Base-by-base conservation (phyloP, 805 yeast species). In the Pichia phayaonensis region DNA sequence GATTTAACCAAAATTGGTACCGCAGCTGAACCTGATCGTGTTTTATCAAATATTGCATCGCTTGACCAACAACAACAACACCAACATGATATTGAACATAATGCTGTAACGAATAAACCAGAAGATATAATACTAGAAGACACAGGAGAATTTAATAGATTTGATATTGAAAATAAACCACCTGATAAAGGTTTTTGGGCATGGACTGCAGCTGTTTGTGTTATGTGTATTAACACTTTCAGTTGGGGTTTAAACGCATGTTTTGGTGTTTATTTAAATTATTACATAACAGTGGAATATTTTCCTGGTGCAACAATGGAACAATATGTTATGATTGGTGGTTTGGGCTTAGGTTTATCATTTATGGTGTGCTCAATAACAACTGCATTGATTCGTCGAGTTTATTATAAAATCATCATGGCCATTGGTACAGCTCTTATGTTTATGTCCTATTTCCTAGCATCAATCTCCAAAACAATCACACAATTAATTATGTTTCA, bases 311-410 rank as follows among this genome's bases (percentile, higher is more conserved):
- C 83, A 0, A 64, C 73, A 12, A 67, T 71, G 54, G 73, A 72
- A 40, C 79, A 77, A 48, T 81, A 67, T 61, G 83, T 84, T 4
- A 54, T 77, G 40, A 71, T 81, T 53, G 84, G 84, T 21, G 83
- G 85, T 1, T 45, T 80, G 7, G 69, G 74, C 0, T 67, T 77
- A 18, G 74, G 73, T 31, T 64, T 82, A 48, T 85, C 86, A 21
- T 83, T 84, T 61, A 65, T 76, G 54, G 64, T 80, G 49, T 68
- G 87, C 42, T 94, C 95, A 4, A 53, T 82, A 18, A 74, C 76
- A 0, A 68, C 76, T 50, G 56, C 80, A 0, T 53, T 75, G 8
- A 72, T 75, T 57, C 72, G 74, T 53, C 55, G 79, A 13, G 67
- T 78, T 54, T 84, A 88, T 0, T 65, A 77, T 52, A 74, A 71